Evolutionary conservation across 129 eudicot genomes (phyloP).

Genomic region (Solidago caesia): DNA sequence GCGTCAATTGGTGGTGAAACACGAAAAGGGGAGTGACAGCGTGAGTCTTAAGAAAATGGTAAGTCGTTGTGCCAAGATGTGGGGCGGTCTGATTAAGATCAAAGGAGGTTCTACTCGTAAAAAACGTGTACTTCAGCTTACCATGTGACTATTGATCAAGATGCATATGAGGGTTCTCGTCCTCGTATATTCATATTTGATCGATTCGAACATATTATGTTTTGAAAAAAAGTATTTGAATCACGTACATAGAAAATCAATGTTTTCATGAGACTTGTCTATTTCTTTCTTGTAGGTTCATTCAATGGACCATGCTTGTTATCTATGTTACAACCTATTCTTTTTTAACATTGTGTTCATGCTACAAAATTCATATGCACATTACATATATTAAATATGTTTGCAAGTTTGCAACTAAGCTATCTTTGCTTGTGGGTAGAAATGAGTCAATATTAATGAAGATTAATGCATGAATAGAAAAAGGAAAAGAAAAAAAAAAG

Average conservation of each 20-base stretch:
- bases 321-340: background rate
- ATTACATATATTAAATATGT: too few relatives aligned
- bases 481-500: too few relatives aligned
- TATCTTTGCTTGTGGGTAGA: background rate
- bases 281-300: background rate
- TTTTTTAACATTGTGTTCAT: background rate
- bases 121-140: slow-evolving; percentile 38
- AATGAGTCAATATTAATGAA: background rate
- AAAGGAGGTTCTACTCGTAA: slow-evolving; percentile 41
- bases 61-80: slow-evolving; percentile 42
- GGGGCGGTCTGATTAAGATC: slow-evolving; percentile 50
- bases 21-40: slow-evolving; percentile 33
- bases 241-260: background rate
- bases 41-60: slow-evolving; percentile 44
- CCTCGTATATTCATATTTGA: slow-evolving; percentile 1
- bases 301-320: background rate
- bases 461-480: too few relatives aligned
- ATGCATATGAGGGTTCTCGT: slow-evolving; percentile 1
- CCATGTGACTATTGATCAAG: slow-evolving; percentile 28
- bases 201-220: background rate
- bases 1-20: slow-evolving; percentile 45
- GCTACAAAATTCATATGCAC: background rate
- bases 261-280: background rate
- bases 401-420: background rate
- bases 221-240: background rate